These are phyloP conservation scores for Mycena haematopus DNA, from an alignment of 768 basidiomycete genomes.

Conservation along the genomic window DNA sequence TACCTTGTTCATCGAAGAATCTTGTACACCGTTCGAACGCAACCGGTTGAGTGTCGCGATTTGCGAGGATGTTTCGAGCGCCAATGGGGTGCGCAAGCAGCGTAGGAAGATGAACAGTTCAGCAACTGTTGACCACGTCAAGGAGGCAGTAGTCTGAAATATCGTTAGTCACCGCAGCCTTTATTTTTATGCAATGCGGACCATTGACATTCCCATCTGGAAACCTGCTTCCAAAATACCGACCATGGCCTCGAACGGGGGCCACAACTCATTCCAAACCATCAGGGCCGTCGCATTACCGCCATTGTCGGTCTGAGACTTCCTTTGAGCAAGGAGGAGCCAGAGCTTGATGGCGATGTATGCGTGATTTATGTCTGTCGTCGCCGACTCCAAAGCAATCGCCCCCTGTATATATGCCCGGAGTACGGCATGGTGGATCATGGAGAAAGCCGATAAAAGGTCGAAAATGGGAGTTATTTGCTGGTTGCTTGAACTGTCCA, in stretches of 20 bases:
- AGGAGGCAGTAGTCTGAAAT: slow-evolving; percentile 56
- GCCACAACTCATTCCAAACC: slow-evolving; percentile 83
- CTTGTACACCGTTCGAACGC: slow-evolving; percentile 52
- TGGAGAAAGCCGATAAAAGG: slow-evolving; percentile 58
- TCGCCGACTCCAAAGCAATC: slow-evolving; percentile 48
- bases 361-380: slow-evolving; percentile 69
- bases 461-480: slow-evolving; percentile 48
- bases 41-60: slow-evolving; percentile 57
- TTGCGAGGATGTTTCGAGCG: slow-evolving; percentile 59
- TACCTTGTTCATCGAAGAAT: slow-evolving; percentile 60
- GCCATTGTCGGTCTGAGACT: slow-evolving; percentile 35
- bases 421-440: slow-evolving; percentile 53
- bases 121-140: slow-evolving; percentile 65
- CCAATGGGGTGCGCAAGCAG: slow-evolving; percentile 57
- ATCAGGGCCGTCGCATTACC: slow-evolving; percentile 43
- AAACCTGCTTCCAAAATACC: slow-evolving; percentile 55
- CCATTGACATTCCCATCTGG: slow-evolving; percentile 47
- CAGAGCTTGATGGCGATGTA: slow-evolving; percentile 75
- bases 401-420: slow-evolving; percentile 47
- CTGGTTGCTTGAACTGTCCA: slow-evolving; percentile 45
- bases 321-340: slow-evolving; percentile 62
- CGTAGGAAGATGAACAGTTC: slow-evolving; percentile 71
- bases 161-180: slow-evolving; percentile 11
- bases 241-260: slow-evolving; percentile 65
- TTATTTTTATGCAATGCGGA: slow-evolving; percentile 34